Percentiles rank a stretch among this genome's conserved stretches.
Conservation (phyloP, 1,139 yeast species). For the Zhuliangozyma blackwelliae region DNA sequence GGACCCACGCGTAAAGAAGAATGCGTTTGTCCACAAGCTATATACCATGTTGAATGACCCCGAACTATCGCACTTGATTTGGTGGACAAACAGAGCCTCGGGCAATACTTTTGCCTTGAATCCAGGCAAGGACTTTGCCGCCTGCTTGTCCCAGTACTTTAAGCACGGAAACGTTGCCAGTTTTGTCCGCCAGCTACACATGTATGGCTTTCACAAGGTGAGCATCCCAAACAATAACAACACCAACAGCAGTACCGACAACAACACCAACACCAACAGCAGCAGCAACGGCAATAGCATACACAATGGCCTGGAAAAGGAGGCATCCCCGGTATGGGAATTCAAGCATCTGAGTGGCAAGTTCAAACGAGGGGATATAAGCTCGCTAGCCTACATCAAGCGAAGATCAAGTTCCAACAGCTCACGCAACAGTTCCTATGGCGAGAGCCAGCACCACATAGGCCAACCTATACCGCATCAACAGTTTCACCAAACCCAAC, state of each 20-base stretch:
- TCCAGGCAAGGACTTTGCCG: slow-evolving; percentile 51
- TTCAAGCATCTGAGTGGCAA: slow-evolving; percentile 80
- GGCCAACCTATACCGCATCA: slow-evolving; percentile 1
- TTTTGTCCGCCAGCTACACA: slow-evolving; percentile 45
- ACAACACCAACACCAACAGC: slow-evolving; percentile 1
- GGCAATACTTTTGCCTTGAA: slow-evolving; percentile 56
- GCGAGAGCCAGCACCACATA: slow-evolving; percentile 8
- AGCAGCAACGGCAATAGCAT: neutral
- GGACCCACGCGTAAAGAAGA: slow-evolving; percentile 41
- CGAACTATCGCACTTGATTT: slow-evolving; percentile 47
- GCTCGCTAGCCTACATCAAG: slow-evolving; percentile 59
- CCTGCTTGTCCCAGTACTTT: slow-evolving; percentile 39
- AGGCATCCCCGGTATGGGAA: slow-evolving; percentile 61
- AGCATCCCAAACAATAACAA: slow-evolving; percentile 28
- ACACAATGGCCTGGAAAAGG: slow-evolving; percentile 16
- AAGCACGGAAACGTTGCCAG: slow-evolving; percentile 47
- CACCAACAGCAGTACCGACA: neutral
- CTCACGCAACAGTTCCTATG: slow-evolving; percentile 14
- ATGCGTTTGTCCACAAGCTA: slow-evolving; percentile 62
- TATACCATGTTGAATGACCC: slow-evolving; percentile 57
- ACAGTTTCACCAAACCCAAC: slow-evolving; percentile 5
- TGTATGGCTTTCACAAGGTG: slow-evolving; percentile 52
- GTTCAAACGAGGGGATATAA: slow-evolving; percentile 73
- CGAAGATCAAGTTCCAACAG: slow-evolving; percentile 49
- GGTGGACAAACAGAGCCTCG: slow-evolving; percentile 69